phyloP scores from a whole-genome alignment of 768 basidiomycete genomes.

The Tricholoma terreum region DNA sequence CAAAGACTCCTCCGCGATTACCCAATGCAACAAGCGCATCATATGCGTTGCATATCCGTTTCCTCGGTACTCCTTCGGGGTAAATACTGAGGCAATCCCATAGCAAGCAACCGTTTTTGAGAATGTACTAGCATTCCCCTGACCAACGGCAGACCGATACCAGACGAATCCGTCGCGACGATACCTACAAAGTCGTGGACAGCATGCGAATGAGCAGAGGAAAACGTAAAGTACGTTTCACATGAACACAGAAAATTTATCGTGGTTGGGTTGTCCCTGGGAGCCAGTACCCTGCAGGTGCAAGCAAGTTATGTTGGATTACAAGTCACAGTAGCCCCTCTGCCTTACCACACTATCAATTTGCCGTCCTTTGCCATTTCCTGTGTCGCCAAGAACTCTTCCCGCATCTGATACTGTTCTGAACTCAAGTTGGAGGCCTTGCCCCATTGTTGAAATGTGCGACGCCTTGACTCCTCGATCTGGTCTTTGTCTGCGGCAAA shows the following conservation, averaged over 20 bases:
- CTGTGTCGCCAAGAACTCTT: conserved; percentile 35
- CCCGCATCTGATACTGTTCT: conserved; percentile 45
- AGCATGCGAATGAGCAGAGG: neutral
- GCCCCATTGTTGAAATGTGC: conserved; percentile 42
- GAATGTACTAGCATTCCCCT: neutral
- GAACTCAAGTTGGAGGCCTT: conserved; percentile 29
- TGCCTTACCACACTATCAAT: conserved; percentile 46
- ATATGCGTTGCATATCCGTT: conserved; percentile 60
- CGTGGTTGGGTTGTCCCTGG: conserved; percentile 45
- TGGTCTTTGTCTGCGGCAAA: conserved; percentile 50
- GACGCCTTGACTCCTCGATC: conserved; percentile 35
- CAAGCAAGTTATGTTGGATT: neutral
- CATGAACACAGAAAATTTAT: conserved; percentile 59
- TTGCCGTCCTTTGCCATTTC: conserved; percentile 45
- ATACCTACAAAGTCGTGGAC: conserved; percentile 18
- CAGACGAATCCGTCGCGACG: conserved; percentile 29
- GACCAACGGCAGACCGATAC: conserved; percentile 2
- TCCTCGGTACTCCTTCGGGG: conserved; percentile 43
- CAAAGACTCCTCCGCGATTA: conserved; percentile 34
- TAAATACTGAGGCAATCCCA: conserved; percentile 56
- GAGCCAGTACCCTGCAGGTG: conserved; percentile 52
- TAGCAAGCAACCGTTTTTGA: conserved; percentile 41
- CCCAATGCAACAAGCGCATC: conserved; percentile 64
- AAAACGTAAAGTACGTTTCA: conserved; percentile 48
- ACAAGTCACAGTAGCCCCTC: neutral